Base-by-base conservation (phyloP, 1,284 basidiomycete species). In the Boletellus dicymbophilus region DNA sequence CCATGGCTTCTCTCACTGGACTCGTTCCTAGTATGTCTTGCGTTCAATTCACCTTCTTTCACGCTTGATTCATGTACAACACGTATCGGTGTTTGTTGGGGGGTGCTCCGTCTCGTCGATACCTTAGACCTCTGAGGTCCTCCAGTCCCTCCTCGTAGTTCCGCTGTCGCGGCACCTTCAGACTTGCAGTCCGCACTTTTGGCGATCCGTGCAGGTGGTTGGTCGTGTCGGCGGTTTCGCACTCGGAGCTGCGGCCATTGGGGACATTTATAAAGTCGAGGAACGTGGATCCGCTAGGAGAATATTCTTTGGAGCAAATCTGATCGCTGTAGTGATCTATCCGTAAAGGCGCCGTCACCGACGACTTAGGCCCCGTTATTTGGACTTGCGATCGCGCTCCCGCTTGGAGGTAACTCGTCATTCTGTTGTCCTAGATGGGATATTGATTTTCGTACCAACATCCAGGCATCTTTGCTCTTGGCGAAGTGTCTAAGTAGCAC, bases 401-500 rank as follows among this genome's bases (percentile, higher is more conserved):
- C 74, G 6, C 56, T 68, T 0, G 77, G 76, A 62, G 78, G 75
- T 76, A 48, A 52, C 37, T 2, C n/a, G 28, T 31, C 7, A 0
- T 3, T 22, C 6, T 11, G 27, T 16, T 22, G 4, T 38, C n/a
- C 16, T n/a, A n/a, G 7, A 47, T 20, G 6, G n/a, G 4, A 31
- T 20, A 1, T 18, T 57, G 27, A 60, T 44, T 18, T 9, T 25
- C 15, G 22, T 40, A 22, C n/a, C n/a, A n/a, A n/a, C n/a, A n/a
- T n/a, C n/a, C n/a, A 68, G 81, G 81, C 33, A 25, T 73, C 20
- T 68, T 74, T 0, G 72, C 82, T 0, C 87, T 0, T 93, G 90
- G 90, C 77, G 88, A 3, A 61, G 77, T 2, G 82, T 87, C 62
- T 88, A 93, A 65, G 67, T 69, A 28, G 59, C 67, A 0, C 54